phyloP scores from a whole-genome alignment of 2,329 filamentous ascomycete genomes.

The Chaetomium globosum region DNA sequence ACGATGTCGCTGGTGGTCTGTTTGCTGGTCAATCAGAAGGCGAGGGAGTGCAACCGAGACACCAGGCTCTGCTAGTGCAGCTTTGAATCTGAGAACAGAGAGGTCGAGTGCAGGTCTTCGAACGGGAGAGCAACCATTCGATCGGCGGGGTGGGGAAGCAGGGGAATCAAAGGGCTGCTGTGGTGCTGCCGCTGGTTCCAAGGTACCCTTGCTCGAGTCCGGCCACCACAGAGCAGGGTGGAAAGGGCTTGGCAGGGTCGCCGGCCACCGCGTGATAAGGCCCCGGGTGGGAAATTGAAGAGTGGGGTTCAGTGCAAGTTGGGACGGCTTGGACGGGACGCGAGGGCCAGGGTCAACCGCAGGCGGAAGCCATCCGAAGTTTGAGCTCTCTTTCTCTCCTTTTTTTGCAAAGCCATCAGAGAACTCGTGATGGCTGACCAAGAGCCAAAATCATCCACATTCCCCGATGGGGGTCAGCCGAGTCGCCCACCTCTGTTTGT shows the following conservation, averaged over 20 bases:
- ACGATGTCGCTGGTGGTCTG: not conserved
- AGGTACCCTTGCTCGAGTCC: not conserved
- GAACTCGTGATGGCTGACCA: not conserved
- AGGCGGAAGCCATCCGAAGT: not conserved
- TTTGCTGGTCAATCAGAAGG: constrained; percentile 15
- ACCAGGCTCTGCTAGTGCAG: constrained; percentile 4
- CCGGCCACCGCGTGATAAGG: constrained; percentile 8
- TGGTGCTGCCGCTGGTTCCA: no score
- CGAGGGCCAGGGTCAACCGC: not conserved
- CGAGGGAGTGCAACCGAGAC: constrained; percentile 10
- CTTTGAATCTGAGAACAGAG: constrained; percentile 12
- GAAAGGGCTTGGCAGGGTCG: not conserved
- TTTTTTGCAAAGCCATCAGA: no score
- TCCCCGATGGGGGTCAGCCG: not conserved
- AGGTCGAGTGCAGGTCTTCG: constrained; percentile 5
- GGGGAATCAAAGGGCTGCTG: not conserved
- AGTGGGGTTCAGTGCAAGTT: constrained; percentile 21
- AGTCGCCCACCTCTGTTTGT: not conserved
- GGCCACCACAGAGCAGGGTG: constrained; percentile 16
- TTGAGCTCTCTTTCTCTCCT: not conserved
- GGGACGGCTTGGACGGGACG: constrained; percentile 13
- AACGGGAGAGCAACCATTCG: constrained; percentile 19
- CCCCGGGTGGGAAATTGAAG: constrained; percentile 25
- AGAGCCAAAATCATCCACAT: not conserved
- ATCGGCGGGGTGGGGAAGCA: constrained; percentile 19